Evolutionary conservation across 495 filamentous ascomycete genomes (phyloP).

Genomic region (Venustampulla echinocandica): DNA sequence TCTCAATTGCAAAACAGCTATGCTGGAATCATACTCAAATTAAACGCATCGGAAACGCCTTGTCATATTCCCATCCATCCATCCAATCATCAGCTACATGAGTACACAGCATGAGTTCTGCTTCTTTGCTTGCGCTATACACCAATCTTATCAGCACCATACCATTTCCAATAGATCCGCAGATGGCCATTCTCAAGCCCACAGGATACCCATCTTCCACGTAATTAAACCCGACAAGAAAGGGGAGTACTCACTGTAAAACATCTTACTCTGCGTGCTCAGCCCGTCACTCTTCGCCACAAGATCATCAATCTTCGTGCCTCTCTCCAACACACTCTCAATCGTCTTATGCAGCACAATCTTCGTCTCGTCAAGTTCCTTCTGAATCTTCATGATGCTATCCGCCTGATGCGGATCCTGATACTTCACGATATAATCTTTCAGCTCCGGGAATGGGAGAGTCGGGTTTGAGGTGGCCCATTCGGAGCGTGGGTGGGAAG

Average conservation of each 20-base stretch:
- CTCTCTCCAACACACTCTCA: conserved; percentile 75
- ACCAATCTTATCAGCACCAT: conserved; percentile 20
- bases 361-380: conserved; percentile 96
- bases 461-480: conserved; percentile 38
- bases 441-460: conserved; percentile 58
- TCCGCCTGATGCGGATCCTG: conserved; percentile 85
- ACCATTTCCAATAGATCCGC: too few relatives aligned
- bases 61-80: background rate
- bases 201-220: too few relatives aligned
- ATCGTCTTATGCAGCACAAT: conserved; percentile 97
- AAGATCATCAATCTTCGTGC: conserved; percentile 85
- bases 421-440: conserved; percentile 79
- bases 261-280: conserved; percentile 89
- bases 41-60: conserved; percentile 9
- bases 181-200: too few relatives aligned
- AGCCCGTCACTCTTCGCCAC: conserved; percentile 83
- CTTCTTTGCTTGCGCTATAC: conserved; percentile 66
- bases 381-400: conserved; percentile 90
- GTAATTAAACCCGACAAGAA: background rate
- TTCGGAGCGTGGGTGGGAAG: conserved; percentile 60
- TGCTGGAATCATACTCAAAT: conserved; percentile 8
- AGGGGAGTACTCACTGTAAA: conserved; percentile 58
- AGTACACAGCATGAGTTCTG: conserved; percentile 89
- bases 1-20: conserved; percentile 8
- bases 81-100: conserved; percentile 45